Evolutionary conservation across 805 yeast species (phyloP).

Genomic region (Saturnispora hagleri): DNA sequence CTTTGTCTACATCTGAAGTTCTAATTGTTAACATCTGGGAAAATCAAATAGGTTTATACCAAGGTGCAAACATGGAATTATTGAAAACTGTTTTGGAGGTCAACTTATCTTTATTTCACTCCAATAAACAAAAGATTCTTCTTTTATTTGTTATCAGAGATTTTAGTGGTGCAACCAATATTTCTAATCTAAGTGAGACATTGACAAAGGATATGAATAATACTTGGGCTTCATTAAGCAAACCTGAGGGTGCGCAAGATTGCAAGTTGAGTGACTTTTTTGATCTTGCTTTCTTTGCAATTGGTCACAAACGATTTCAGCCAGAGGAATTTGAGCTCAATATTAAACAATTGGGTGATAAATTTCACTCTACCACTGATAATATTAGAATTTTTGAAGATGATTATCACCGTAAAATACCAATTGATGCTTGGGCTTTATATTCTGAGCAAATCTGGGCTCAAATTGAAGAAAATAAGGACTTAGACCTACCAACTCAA

Average conservation of each 20-base stretch:
- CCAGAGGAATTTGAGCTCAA: constrained; percentile 58
- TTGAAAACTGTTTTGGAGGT: constrained; percentile 95
- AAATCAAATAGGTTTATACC: constrained; percentile 91
- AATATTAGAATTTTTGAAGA: constrained; percentile 44
- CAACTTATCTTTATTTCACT: constrained; percentile 75
- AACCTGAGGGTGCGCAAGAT: constrained; percentile 55
- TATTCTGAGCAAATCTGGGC: constrained; percentile 91
- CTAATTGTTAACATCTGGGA: constrained; percentile 94
- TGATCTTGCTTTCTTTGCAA: constrained; percentile 70
- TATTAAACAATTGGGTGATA: constrained; percentile 53
- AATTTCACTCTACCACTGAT: constrained; percentile 32
- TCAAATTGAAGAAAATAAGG: constrained; percentile 87
- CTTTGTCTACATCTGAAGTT: constrained; percentile 84
- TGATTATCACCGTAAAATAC: constrained; percentile 74
- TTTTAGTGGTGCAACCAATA: constrained; percentile 80
- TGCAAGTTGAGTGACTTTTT: constrained; percentile 65
- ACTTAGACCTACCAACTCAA: constrained; percentile 92
- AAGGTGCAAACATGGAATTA: constrained; percentile 95
- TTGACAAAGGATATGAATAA: constrained; percentile 59
- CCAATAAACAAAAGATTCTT: constrained; percentile 46
- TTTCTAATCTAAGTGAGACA: constrained; percentile 59
- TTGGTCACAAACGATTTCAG: constrained; percentile 80
- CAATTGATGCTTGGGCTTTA: constrained; percentile 93
- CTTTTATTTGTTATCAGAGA: constrained; percentile 87
- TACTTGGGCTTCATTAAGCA: constrained; percentile 71